These are phyloP conservation scores for Neurospora sp. DNA, from an alignment of 2,329 filamentous ascomycete genomes.

Conservation along the genomic window DNA sequence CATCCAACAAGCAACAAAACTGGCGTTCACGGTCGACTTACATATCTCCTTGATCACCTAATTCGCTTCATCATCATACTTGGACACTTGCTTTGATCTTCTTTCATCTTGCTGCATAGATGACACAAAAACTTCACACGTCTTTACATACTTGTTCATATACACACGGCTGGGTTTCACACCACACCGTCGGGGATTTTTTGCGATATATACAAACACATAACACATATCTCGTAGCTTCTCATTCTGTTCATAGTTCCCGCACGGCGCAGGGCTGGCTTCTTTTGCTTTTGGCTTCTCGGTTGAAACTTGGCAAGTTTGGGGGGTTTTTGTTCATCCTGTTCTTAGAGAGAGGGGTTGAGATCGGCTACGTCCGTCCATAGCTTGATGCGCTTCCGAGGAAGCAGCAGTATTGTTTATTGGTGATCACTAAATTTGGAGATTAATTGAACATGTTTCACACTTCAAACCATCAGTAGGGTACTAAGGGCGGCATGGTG, in stretches of 20 bases:
- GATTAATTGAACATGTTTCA: not conserved
- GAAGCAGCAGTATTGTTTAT: not conserved
- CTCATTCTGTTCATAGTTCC: not conserved
- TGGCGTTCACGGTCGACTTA: not conserved
- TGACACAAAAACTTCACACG: not conserved
- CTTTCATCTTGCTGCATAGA: not conserved
- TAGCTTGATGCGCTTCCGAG: not conserved
- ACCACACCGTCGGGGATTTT: not conserved
- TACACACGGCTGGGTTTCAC: not conserved
- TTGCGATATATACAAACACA: not conserved
- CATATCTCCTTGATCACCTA: not conserved
- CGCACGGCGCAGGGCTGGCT: not conserved
- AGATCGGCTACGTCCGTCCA: not conserved
- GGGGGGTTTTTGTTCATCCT: not conserved
- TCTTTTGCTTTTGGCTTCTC: not conserved
- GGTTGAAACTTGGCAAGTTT: not conserved
- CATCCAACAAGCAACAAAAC: not conserved
- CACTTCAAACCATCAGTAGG: not conserved
- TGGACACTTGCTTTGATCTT: not conserved
- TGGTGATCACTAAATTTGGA: not conserved
- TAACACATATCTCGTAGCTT: not conserved
- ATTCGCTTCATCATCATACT: not conserved
- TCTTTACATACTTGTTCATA: not conserved
- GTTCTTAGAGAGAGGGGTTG: not conserved
- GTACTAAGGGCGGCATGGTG: not conserved